Evolutionary conservation across 306 rosid genomes (phyloP), one percentile per base, ranked within the genome.

Genomic region (Echinosophora koreensis): DNA sequence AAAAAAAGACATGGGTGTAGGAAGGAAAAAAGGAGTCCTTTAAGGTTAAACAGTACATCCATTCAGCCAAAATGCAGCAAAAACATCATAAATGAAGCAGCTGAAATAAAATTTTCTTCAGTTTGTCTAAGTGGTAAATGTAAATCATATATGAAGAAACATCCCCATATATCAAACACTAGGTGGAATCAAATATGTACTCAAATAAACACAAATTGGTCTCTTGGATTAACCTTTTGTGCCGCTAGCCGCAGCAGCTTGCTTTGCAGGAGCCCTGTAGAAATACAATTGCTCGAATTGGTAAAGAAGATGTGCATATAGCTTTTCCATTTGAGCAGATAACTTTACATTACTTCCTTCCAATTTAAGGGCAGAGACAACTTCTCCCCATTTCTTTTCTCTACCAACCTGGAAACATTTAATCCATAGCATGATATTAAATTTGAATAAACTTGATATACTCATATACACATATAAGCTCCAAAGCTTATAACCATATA

Each of bases 371-470:
- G 84, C 84, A 14, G 66, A 59, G 39, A 55, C 87, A 13, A 86
- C 67, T 76, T 82, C 89, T 18, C 78, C 72, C 89, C 89, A 86
- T 80, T 85, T 79, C 75, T 52, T 76, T 18, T 86, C 78, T 76
- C 39, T 39, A 13, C 67, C 71, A 64, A 86, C 84, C 89, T 86
- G 68, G 8, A 78, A 77, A 69, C 69, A 63, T 44, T 50, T 42
- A 34, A 59, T 22, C 22, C 22, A 22, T 22, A 22, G 22, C 22
- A 22, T 22, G 22, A 22, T 22, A 22, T 22, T 22, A 22, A 22
- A 22, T 22, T 22, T 22, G 22, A 22, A 22, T 22, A 22, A 22
- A 22, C 22, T 22, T 22, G 22, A 22, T 22, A 22, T 22, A 22
- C 22, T 0, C 22, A 22, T 22, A 22, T 22, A 22, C n/a, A n/a